These are phyloP conservation scores for Fusarium agapanthi DNA, from an alignment of 2,329 filamentous ascomycete genomes.

Conservation along the genomic window DNA sequence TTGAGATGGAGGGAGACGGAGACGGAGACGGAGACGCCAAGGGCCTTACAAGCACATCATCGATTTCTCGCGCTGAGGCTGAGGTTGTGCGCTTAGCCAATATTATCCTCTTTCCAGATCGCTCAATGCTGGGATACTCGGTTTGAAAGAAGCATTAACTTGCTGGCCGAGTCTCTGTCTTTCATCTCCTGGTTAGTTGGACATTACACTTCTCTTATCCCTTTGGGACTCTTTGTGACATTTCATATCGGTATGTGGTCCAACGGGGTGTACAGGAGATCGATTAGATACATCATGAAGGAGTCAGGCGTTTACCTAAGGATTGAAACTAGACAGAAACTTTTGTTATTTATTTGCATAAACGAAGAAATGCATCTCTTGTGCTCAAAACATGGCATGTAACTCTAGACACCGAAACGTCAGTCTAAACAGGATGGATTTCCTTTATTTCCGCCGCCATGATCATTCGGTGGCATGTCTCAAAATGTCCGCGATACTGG, in stretches of 20 bases:
- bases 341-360: not conserved
- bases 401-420: not conserved
- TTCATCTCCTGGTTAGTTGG: not conserved
- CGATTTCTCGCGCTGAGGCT: constrained; percentile 54
- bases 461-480: not conserved
- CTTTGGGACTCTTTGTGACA: not conserved
- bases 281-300: constrained; percentile 16
- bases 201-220: not conserved
- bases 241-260: not conserved
- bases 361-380: not conserved
- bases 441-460: not conserved
- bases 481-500: constrained; percentile 36
- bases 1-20: constrained; percentile 40
- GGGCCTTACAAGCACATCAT: constrained; percentile 38
- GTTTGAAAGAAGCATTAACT: constrained; percentile 23
- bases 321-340: constrained; percentile 10
- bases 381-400: not conserved
- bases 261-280: not conserved
- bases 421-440: not conserved
- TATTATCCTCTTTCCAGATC: constrained; percentile 65
- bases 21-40: constrained; percentile 37
- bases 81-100: constrained; percentile 64
- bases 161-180: not conserved
- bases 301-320: constrained; percentile 17
- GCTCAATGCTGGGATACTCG: constrained; percentile 49